A percentile compares a stretch with the other conserved stretches of the same genome.
Evolutionary conservation across 768 basidiomycete genomes (phyloP).

Genomic region (Tulasnella sp.): DNA sequence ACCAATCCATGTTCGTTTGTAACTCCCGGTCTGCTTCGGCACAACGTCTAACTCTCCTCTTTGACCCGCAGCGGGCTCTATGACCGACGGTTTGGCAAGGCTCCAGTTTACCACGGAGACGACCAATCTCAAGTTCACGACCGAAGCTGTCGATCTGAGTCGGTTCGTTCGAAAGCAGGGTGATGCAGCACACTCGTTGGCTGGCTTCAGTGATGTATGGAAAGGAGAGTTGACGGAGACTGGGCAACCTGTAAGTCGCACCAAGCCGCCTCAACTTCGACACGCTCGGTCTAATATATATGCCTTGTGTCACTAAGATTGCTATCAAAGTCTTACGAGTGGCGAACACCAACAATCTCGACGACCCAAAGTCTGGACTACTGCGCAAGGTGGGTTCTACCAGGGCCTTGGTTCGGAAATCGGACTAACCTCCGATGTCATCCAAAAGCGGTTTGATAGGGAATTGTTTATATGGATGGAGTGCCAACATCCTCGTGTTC

Average conservation of each 20-base stretch:
- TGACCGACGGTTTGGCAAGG: neutral
- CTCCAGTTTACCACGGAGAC: neutral
- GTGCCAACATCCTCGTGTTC: neutral
- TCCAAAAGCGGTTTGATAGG: neutral
- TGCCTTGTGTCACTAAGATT: neutral
- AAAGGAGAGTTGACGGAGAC: neutral
- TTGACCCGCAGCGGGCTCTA: neutral
- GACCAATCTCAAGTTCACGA: neutral
- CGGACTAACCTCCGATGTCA: neutral
- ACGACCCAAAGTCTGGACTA: neutral
- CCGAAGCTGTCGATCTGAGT: neutral
- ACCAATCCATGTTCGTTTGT: neutral
- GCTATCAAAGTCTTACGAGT: slow-evolving; percentile 1
- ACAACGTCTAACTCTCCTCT: neutral
- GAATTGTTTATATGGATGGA: neutral
- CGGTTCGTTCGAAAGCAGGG: neutral
- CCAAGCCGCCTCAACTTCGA: too few species aligned
- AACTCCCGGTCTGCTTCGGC: neutral
- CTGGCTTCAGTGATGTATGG: neutral
- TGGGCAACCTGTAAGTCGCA: neutral
- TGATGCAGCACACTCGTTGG: neutral
- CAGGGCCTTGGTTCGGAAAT: neutral
- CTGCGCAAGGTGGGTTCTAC: neutral
- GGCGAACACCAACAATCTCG: neutral
- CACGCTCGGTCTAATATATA: too few species aligned